Base-by-base conservation (phyloP, 179 eudicot species). In the Silene vulgaris region DNA sequence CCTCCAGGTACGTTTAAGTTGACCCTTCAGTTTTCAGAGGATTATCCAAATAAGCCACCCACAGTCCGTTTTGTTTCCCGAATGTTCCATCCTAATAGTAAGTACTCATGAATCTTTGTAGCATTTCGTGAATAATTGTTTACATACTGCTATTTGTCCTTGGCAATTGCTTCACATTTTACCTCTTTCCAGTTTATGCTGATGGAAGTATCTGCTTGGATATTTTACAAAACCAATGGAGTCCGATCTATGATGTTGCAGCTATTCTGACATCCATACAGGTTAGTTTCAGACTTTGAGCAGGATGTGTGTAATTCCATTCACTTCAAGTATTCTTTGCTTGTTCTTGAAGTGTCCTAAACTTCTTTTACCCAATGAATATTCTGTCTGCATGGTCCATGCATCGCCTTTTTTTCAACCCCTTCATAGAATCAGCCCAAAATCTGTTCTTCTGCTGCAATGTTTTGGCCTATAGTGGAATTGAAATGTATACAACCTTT, bases 71-170 rank as follows among this genome's bases (percentile, higher is more conserved):
- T 90, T 80, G 83, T 90, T 67, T 90, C 96, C 3, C 80, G 90
- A 67, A 90, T 90, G 96, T 90, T 90, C 66, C 96, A 90, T 78
- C 96, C 96, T 68, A 90, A 90, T 68, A 90, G 96, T 90, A 87
- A 77, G 96, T 84, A 73, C 9, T 32, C 29, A 1, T 32, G 17
- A 9, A 30, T 40, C 68, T 20, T 50, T 69, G 48, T 52, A 5
- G 8, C 69, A 3, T 19, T 64, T 29, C 5, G 3, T 57, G 17
- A 5, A 9, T 68, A 8, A 29, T 32, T 68, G 1, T 54, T 69
- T 69, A 48, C 73, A n/a, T 66, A 63, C 50, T 56, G 40, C 23
- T 23, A 28, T 64, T 69, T 20, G 14, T 59, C 28, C 13, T 76
- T 72, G 65, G 30, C 28, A 16, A 32, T 81, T 57, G 32, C 21